Evolutionary conservation across 768 basidiomycete species (phyloP).

Genomic region (Mycena polygramma): DNA sequence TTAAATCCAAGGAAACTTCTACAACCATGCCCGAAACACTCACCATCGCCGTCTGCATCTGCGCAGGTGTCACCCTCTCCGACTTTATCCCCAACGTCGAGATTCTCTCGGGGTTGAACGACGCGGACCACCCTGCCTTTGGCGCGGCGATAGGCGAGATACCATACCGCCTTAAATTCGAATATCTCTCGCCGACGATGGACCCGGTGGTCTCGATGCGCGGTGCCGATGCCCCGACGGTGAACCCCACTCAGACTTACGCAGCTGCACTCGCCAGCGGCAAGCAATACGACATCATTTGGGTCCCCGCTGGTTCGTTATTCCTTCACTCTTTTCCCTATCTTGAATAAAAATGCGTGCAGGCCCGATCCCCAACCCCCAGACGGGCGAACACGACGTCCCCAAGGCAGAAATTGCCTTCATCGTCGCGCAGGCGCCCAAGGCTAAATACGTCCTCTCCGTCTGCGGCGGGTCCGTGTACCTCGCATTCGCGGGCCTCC

Average conservation of each 20-base stretch:
- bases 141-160: conserved; percentile 22
- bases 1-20: not conserved
- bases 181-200: conserved; percentile 32
- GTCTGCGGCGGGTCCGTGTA: conserved; percentile 51
- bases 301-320: conserved; percentile 32
- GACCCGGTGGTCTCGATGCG: conserved; percentile 22
- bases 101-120: conserved; percentile 30
- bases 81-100: conserved; percentile 36
- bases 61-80: conserved; percentile 32
- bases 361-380: conserved; percentile 27
- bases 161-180: conserved; percentile 25
- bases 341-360: not conserved
- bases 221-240: conserved; percentile 13
- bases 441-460: conserved; percentile 48
- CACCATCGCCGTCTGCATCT: conserved; percentile 35
- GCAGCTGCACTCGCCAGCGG: conserved; percentile 21
- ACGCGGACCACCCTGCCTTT: conserved; percentile 22
- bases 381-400: not conserved
- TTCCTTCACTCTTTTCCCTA: no score
- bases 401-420: conserved; percentile 39
- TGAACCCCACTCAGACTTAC: conserved; percentile 36
- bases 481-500: conserved; percentile 48
- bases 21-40: conserved; percentile 22
- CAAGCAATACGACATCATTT: conserved; percentile 33
- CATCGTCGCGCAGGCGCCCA: conserved; percentile 42